Conservation (phyloP, 2,329 filamentous ascomycete species). For the Neonectria sp. region DNA sequence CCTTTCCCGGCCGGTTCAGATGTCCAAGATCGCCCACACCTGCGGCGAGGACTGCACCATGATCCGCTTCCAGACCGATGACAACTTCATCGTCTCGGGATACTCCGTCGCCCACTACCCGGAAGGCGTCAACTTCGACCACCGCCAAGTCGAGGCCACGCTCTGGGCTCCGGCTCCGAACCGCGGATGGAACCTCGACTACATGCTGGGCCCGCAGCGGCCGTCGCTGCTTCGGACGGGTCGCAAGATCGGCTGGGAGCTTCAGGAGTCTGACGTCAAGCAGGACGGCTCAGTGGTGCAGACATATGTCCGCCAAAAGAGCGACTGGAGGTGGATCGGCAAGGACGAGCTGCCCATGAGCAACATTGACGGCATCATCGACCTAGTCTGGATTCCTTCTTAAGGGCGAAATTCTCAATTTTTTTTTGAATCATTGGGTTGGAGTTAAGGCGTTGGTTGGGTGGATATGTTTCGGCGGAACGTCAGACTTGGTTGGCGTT, state of each 20-base stretch:
- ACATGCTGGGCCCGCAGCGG: constrained; percentile 65
- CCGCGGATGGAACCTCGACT: constrained; percentile 67
- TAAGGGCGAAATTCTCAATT: constrained; percentile 5
- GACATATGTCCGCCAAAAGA: constrained; percentile 66
- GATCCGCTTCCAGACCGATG: constrained; percentile 69
- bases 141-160: constrained; percentile 67
- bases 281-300: constrained; percentile 67
- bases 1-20: constrained; percentile 66
- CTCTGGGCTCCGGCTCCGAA: constrained; percentile 64
- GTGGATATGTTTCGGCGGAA: background rate
- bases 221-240: constrained; percentile 64
- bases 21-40: constrained; percentile 70
- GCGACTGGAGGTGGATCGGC: constrained; percentile 69
- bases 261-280: constrained; percentile 64
- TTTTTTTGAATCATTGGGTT: constrained; percentile 15
- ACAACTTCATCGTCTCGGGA: constrained; percentile 70
- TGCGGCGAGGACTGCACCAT: constrained; percentile 74
- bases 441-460: constrained; percentile 26
- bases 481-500: background rate
- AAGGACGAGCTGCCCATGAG: constrained; percentile 64
- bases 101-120: constrained; percentile 73
- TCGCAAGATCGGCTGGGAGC: constrained; percentile 68
- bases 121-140: constrained; percentile 64
- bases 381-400: constrained; percentile 70
- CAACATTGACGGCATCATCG: constrained; percentile 68